These are phyloP conservation scores for Carex pumila DNA, from an alignment of 176 grass and related monocot species.

Conservation along the genomic window DNA sequence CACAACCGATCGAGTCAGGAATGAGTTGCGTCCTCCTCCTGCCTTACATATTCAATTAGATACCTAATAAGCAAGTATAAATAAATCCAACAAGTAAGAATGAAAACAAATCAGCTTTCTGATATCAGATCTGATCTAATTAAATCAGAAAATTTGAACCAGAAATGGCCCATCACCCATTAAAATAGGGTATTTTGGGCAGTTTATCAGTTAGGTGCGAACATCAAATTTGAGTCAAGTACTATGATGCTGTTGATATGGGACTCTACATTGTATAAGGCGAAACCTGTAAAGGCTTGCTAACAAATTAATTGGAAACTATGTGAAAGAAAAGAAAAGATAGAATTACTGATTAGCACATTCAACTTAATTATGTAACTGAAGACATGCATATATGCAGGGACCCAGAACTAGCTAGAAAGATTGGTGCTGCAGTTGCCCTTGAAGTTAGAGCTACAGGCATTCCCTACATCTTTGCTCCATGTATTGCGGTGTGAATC, in stretches of 20 bases:
- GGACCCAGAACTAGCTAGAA: constrained; percentile 53
- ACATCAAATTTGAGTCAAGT: background rate
- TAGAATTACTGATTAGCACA: background rate
- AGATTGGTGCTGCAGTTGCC: constrained; percentile 47
- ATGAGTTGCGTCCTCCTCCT: background rate
- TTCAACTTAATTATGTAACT: background rate
- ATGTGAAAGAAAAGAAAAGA: background rate
- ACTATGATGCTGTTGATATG: background rate
- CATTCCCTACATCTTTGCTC: constrained; percentile 62
- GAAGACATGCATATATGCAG: constrained; percentile 20
- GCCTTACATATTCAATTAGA: background rate
- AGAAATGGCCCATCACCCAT: background rate
- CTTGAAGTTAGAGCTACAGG: constrained; percentile 67
- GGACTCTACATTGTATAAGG: background rate
- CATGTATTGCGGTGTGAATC: constrained; percentile 48
- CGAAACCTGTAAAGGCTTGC: background rate
- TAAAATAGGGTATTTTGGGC: background rate
- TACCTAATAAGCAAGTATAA: background rate
- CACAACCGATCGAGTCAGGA: background rate
- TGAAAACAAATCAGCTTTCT: background rate
- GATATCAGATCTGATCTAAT: background rate
- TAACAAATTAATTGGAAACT: background rate
- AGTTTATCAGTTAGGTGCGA: background rate
- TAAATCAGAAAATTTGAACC: background rate
- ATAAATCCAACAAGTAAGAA: background rate